Conservation (phyloP, 371 early-diverging fungal species). For the Mortierella sp. region DNA sequence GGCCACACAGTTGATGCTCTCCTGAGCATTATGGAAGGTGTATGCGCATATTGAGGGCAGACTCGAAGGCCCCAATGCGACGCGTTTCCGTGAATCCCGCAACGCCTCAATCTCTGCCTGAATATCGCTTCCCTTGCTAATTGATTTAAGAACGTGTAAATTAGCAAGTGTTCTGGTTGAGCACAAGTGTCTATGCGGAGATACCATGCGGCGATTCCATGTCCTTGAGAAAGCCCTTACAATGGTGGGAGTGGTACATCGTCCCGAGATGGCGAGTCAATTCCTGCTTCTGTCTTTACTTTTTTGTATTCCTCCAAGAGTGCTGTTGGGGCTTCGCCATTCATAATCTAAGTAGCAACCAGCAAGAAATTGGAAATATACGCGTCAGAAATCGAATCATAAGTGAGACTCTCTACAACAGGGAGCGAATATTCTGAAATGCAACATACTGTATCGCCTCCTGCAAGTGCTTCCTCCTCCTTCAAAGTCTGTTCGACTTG, state of each 20-base stretch:
- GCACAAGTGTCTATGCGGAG: background rate
- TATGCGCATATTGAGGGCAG: conserved; percentile 97
- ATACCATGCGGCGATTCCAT: background rate
- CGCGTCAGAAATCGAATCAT: background rate
- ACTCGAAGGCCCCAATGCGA: conserved; percentile 79
- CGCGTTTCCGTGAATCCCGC: conserved; percentile 88
- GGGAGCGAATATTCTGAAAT: background rate
- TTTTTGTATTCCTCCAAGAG: conserved; percentile 62
- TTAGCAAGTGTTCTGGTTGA: background rate
- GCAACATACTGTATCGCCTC: conserved; percentile 13
- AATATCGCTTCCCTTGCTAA: conserved; percentile 79
- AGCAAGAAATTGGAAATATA: background rate
- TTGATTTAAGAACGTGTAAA: background rate
- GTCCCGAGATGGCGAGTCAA: conserved; percentile 66
- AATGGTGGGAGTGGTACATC: conserved; percentile 80
- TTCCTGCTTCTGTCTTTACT: conserved; percentile 61
- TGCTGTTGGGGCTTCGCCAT: conserved; percentile 37
- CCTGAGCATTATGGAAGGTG: conserved; percentile 97
- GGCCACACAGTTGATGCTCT: conserved; percentile 81
- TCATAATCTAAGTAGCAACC: conserved; percentile 18
- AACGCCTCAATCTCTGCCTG: conserved; percentile 82
- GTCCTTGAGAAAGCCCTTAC: conserved; percentile 57
- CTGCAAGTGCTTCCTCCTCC: conserved; percentile 50
- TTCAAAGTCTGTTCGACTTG: conserved; percentile 62
- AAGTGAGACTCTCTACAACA: background rate